These are phyloP conservation scores for Podaxis mareebaensis DNA, from an alignment of 768 basidiomycete genomes.

Conservation along the genomic window DNA sequence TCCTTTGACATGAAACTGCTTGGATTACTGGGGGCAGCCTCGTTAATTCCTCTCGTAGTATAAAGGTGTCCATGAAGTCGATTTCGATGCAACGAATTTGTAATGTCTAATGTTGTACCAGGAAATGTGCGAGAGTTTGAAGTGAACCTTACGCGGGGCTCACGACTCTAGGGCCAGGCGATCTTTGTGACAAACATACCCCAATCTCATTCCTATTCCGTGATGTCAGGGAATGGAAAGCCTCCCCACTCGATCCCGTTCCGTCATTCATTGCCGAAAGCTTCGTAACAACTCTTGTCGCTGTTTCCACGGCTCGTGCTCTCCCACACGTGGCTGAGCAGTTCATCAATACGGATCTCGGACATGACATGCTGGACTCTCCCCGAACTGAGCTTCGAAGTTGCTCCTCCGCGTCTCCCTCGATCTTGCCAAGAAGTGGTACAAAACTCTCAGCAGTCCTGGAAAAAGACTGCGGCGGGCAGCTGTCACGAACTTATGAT, in stretches of 20 bases:
- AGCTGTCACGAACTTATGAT: neutral
- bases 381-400: neutral
- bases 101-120: neutral
- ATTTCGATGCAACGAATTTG: neutral
- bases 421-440: neutral
- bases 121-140: neutral
- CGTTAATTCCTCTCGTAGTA: slow-evolving; percentile 20
- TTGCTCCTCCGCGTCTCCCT: neutral
- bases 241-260: neutral
- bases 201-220: neutral
- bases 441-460: too few species aligned
- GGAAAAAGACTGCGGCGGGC: neutral
- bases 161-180: neutral
- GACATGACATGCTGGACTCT: neutral
- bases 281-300: neutral
- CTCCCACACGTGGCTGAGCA: neutral
- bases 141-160: neutral
- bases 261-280: neutral
- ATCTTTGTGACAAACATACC: neutral
- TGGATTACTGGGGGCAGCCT: slow-evolving; percentile 7
- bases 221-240: neutral
- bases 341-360: neutral
- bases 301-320: neutral
- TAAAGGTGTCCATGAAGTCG: neutral
- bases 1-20: slow-evolving; percentile 4